These are phyloP conservation scores for Xylaria acuta DNA, from an alignment of 495 filamentous ascomycete species.

Conservation along the genomic window DNA sequence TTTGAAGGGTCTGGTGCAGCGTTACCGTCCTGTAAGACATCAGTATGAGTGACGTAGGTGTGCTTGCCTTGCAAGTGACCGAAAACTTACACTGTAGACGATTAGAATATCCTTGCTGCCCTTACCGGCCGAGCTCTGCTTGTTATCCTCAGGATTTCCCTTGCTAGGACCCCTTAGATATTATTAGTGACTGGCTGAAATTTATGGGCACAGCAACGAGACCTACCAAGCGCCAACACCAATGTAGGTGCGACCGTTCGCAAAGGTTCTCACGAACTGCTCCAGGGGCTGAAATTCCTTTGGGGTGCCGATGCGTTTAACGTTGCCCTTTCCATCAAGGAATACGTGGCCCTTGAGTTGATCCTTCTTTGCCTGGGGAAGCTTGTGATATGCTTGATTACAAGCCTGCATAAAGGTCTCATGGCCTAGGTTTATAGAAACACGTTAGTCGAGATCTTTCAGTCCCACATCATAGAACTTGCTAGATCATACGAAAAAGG, in stretches of 20 bases:
- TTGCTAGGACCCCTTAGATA: slow-evolving; percentile 28
- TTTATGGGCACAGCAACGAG: slow-evolving; percentile 15
- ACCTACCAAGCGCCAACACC: slow-evolving; percentile 50
- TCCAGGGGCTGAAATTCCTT: slow-evolving; percentile 47
- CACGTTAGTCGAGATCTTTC: background rate
- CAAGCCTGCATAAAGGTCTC: slow-evolving; percentile 50
- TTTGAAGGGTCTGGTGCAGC: slow-evolving; percentile 42
- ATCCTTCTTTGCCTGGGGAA: slow-evolving; percentile 37
- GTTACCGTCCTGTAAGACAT: slow-evolving; percentile 40
- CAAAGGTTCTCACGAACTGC: slow-evolving; percentile 47
- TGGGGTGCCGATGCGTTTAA: slow-evolving; percentile 45
- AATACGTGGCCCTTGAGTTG: slow-evolving; percentile 42
- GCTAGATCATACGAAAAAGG: background rate
- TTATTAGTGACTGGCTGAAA: slow-evolving; percentile 27
- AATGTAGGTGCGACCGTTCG: slow-evolving; percentile 50
- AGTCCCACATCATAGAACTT: background rate
- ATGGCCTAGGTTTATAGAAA: slow-evolving; percentile 18
- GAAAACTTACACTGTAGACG: slow-evolving; percentile 38
- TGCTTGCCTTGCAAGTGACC: background rate
- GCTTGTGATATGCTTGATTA: slow-evolving; percentile 41
- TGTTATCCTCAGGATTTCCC: slow-evolving; percentile 40
- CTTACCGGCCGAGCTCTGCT: slow-evolving; percentile 42
- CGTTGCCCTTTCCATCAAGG: slow-evolving; percentile 42
- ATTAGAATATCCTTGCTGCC: slow-evolving; percentile 49
- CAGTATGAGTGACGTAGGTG: slow-evolving; percentile 1